Base-by-base conservation (phyloP, 805 yeast species). In the Candida railenensis region DNA sequence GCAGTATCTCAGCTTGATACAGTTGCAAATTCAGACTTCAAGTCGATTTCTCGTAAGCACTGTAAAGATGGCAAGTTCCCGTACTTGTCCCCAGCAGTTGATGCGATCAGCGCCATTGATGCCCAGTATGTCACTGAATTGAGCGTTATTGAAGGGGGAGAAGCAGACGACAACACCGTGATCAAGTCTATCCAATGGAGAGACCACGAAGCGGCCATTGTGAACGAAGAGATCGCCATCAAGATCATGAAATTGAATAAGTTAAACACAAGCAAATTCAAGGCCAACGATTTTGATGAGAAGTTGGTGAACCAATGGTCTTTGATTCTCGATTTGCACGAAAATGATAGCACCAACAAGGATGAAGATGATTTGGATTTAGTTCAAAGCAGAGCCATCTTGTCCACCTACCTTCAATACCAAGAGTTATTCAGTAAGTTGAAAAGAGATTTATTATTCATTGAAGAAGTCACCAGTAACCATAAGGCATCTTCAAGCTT, bases 321-420 rank as follows among this genome's bases (percentile, higher is more conserved):
- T 45, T 86, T 83, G 42, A 80, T 87, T 0, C 72, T 83, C 47
- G 84, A 78, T 33, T 63, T 76, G 28, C 92, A 88, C 55, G 69
- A 69, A 44, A 68, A 67, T 14, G 83, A 79, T 54, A 72, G 85
- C 53, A 77, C 74, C 5, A 67, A 62, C 42, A 60, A 61, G 18
- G 77, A 74, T 44, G 76, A 69, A 14, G 77, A 74, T 41, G 85
- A 78, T 46, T 78, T 74, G 39, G 82, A 79, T 42, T 80, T 76
- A 45, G 79, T 78, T 41, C 89, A 89, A 62, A 81, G 84, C 53
- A 78, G 84, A 49, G 88, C 90, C 57, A 82, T 92, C 52, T 65
- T 90, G 37, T 69, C 81, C 47, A 87, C 97, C 0, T 92, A 77
- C 63, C 79, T 90, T 56, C 82, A 80, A 55, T 92, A 86, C 68